phyloP scores from a whole-genome alignment of 176 grass and related monocot genomes.

The Cenchrus purpureus region DNA sequence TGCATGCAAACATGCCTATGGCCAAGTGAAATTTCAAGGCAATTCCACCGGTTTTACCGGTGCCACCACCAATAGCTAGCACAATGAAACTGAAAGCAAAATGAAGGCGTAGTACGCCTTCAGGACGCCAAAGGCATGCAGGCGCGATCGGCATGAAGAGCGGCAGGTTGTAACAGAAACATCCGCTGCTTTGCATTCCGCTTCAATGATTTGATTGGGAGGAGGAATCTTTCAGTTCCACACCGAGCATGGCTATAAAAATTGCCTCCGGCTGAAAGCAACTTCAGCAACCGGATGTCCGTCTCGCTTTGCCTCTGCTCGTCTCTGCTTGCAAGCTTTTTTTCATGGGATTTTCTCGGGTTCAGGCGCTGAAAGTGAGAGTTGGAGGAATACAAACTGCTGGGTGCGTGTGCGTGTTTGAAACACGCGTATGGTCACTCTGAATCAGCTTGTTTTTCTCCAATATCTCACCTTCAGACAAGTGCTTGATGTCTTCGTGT shows the following conservation, averaged over 20 bases:
- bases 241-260: constrained; percentile 12
- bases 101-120: background rate
- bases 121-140: background rate
- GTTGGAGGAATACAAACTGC: constrained; percentile 58
- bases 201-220: constrained; percentile 24
- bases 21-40: too few relatives aligned
- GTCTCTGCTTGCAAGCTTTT: background rate
- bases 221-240: background rate
- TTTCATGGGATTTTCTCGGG: background rate
- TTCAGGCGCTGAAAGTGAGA: constrained; percentile 46
- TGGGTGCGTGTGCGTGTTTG: background rate
- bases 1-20: too few relatives aligned
- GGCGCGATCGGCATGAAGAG: constrained; percentile 24
- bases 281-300: background rate
- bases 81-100: constrained; percentile 12
- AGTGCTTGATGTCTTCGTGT: background rate
- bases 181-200: background rate
- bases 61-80: background rate
- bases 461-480: constrained; percentile 51
- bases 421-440: background rate
- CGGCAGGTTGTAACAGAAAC: constrained; percentile 31
- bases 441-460: constrained; percentile 52
- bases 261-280: constrained; percentile 2
- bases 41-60: background rate
- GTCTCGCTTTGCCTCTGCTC: background rate